Evolutionary conservation across 1,284 basidiomycete species (phyloP).

Genomic region (Ceratobasidium sp.): DNA sequence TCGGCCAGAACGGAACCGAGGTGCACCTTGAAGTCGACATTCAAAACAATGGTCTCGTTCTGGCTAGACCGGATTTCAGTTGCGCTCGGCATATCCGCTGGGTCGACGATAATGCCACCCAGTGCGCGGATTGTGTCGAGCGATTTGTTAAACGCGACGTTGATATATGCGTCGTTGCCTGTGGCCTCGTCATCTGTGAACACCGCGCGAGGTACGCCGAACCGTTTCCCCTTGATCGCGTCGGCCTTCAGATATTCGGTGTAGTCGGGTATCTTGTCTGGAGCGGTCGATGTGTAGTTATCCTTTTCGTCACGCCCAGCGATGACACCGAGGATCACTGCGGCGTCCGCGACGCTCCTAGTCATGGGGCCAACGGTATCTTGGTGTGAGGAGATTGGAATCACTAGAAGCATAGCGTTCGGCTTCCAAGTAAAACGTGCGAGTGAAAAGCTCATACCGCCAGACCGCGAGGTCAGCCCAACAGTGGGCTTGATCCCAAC

Average conservation of each 20-base stretch:
- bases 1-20: not conserved
- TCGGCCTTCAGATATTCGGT: constrained; percentile 62
- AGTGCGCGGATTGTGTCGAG: constrained; percentile 61
- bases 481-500: constrained; percentile 72
- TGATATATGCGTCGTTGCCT: constrained; percentile 39
- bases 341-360: constrained; percentile 68
- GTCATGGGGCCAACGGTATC: constrained; percentile 73
- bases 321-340: constrained; percentile 66
- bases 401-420: constrained; percentile 56
- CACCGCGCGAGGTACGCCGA: constrained; percentile 63
- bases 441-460: constrained; percentile 57
- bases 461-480: constrained; percentile 70
- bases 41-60: constrained; percentile 67
- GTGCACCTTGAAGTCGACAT: constrained; percentile 68
- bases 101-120: constrained; percentile 71
- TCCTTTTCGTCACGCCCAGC: constrained; percentile 69
- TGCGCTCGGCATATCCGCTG: constrained; percentile 68
- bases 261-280: constrained; percentile 65
- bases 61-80: constrained; percentile 60
- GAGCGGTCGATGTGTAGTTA: constrained; percentile 70
- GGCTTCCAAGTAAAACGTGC: not conserved
- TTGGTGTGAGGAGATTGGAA: constrained; percentile 70
- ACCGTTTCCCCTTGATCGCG: constrained; percentile 66
- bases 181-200: constrained; percentile 43
- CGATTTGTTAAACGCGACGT: constrained; percentile 62